Evolutionary conservation across 352 stramenopile species (phyloP), one percentile per base, ranked within the genome.

Genomic region (Globisporangium radiosum): DNA sequence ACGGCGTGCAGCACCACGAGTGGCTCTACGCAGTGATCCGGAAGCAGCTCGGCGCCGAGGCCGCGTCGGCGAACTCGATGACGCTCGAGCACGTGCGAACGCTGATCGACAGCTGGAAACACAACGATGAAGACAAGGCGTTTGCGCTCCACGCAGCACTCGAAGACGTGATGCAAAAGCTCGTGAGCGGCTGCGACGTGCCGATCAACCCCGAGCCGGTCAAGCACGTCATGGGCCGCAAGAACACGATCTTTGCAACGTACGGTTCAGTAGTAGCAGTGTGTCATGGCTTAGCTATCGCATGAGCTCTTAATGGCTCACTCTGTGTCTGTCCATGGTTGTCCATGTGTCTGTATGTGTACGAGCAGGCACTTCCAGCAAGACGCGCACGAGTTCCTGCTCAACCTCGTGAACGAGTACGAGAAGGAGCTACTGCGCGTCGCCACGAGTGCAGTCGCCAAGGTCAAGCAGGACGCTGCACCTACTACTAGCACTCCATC

Each of bases 371-470:
- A 90, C 59, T 76, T 84, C 51, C 86, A 95, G 58, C 86, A 95
- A 69, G 86, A 95, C 49, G 86, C 86, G 2, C 86, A 95, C 56
- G 86, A 95, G 56, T 95, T 95, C 60, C 63, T 95, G 54, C 70
- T 94, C 15, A 88, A 89, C 45, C 45, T 95, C 8, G 72, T 95
- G 52, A 89, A 79, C 5, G 86, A 94, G 50, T 91, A 90, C 64
- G 86, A 95, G 57, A 89, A 87, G 54, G 86, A 95, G 56, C 70
- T 94, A 9, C 63, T 88, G 7, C 37, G 70, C 51, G 76, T 72
- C 8, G 76, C 90, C 7, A 57, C 76, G 42, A 54, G 55, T n/a
- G 58, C 55, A 7, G 37, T 60, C 3, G 50, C 56, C 25, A 68
- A 62, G 48, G 62, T 67, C 15, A 52, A 47, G 19, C 44, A 60